Percentiles rank a stretch among this genome's conserved stretches.
Evolutionary conservation across 306 rosid genomes (phyloP).

Genomic region (Macrotyloma uniflorum): DNA sequence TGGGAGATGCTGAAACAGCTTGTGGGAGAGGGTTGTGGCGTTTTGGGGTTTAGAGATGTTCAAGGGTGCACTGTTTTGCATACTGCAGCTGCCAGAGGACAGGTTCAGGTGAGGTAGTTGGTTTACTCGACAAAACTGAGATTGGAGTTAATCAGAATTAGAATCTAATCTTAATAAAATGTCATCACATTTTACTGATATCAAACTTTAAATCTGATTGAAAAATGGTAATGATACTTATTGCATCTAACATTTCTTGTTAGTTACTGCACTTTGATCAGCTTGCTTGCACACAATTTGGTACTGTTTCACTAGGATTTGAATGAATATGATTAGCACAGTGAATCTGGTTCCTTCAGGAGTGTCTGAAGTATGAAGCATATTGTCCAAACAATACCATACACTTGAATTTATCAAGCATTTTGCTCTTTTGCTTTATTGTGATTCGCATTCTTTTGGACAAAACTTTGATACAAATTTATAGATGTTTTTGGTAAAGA

Average conservation of each 20-base stretch:
- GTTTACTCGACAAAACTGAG: too few species aligned
- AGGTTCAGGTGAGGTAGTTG: slow-evolving; percentile 60
- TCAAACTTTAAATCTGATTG: too few species aligned
- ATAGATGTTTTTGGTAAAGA: neutral
- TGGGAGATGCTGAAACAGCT: slow-evolving; percentile 68
- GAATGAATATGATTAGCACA: neutral
- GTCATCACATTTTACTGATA: too few species aligned
- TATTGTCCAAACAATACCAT: too few species aligned
- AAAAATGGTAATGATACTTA: too few species aligned
- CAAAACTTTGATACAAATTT: neutral
- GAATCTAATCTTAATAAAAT: too few species aligned
- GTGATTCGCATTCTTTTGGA: neutral
- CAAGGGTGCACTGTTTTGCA: slow-evolving; percentile 75
- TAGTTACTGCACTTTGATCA: neutral
- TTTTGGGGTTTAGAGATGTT: slow-evolving; percentile 62
- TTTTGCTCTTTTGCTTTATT: neutral
- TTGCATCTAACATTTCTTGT: too few species aligned
- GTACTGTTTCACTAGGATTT: neutral
- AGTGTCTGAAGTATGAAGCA: too few species aligned
- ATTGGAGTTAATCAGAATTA: too few species aligned
- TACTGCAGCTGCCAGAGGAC: slow-evolving; percentile 84
- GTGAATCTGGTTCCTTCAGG: neutral
- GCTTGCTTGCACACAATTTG: neutral
- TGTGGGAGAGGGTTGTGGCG: slow-evolving; percentile 45
- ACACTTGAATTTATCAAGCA: neutral